Evolutionary conservation across 2,329 filamentous ascomycete species (phyloP), one percentile per base, ranked within the genome.

Genomic region (Fusarium torulosum): DNA sequence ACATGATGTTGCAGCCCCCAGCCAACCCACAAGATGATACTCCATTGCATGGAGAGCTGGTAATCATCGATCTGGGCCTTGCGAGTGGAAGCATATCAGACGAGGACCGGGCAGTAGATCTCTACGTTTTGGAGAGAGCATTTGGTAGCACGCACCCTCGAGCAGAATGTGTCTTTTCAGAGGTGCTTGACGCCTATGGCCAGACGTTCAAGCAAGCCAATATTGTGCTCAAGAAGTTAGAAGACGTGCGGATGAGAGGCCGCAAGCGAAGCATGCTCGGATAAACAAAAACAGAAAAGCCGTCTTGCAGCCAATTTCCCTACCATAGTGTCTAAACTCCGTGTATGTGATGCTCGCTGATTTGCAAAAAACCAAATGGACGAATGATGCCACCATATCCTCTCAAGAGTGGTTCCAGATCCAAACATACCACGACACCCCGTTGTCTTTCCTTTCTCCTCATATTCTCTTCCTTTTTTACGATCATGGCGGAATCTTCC

Each of bases 231-330:
- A 93, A 88, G 81, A 91, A 90, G 77, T 79, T 99, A 64, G 94
- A 97, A 77, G 95, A 97, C 69, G 96, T 99, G 45, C 88, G 96
- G 76, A 88, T 97, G 90, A 89, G 96, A 77, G 96, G 96, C 5
- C 86, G 96, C 76, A 99, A 99, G 87, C 91, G 93, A 79, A 98
- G 94, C 78, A 99, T 99, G 96, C 78, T 99, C 71, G 96, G 96
- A 27, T 98, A 69, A 75, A 54, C n/a, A 56, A 42, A 61, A 49
- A 59, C 38, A 67, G 49, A 59, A 59, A 66, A 71, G 67, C 62
- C 62, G 62, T 65, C 63, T 63, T 50, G 67, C 66, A 72, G 66
- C 69, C 60, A 73, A 67, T 67, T 72, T 73, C 63, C 65, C 63
- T 67, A 49, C 57, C 58, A 55, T 67, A 65, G 66, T 72, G 63